Conservation (phyloP, 2,329 filamentous ascomycete genomes). For the Helotiales sp. region DNA sequence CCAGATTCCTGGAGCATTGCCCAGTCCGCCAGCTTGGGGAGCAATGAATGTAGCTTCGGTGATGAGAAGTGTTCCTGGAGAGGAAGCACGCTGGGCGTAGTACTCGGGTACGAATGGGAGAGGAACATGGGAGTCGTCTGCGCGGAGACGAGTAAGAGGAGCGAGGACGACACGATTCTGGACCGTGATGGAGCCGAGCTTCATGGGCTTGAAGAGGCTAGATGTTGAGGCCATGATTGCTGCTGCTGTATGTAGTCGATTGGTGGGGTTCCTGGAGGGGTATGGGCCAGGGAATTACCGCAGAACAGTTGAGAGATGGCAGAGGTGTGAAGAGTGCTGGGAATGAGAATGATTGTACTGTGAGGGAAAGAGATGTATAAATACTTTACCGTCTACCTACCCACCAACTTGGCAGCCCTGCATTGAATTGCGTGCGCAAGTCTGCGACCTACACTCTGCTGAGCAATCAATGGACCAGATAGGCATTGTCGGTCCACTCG, state of each 20-base stretch:
- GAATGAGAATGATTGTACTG: not conserved
- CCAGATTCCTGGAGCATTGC: constrained; percentile 56
- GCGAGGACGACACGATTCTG: constrained; percentile 53
- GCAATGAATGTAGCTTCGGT: constrained; percentile 54
- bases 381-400: not conserved
- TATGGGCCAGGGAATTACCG: too few relatives aligned
- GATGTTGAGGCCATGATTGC: constrained; percentile 15
- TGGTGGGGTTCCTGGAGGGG: not conserved
- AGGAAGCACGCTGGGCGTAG: constrained; percentile 52
- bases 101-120: constrained; percentile 46
- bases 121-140: constrained; percentile 48
- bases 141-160: constrained; percentile 56
- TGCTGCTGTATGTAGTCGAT: not conserved
- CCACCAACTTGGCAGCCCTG: too few relatives aligned
- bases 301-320: not conserved
- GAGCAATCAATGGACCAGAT: too few relatives aligned
- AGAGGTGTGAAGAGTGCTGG: not conserved
- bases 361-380: not conserved
- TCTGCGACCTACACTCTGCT: not conserved
- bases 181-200: constrained; percentile 41
- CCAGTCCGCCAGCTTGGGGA: constrained; percentile 46
- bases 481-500: not conserved
- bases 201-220: constrained; percentile 45
- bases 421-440: not conserved
- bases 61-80: constrained; percentile 54